Percentiles rank a stretch among this genome's conserved stretches.
Evolutionary conservation across 495 filamentous ascomycete genomes (phyloP).

Genomic region (Daldinia loculata): DNA sequence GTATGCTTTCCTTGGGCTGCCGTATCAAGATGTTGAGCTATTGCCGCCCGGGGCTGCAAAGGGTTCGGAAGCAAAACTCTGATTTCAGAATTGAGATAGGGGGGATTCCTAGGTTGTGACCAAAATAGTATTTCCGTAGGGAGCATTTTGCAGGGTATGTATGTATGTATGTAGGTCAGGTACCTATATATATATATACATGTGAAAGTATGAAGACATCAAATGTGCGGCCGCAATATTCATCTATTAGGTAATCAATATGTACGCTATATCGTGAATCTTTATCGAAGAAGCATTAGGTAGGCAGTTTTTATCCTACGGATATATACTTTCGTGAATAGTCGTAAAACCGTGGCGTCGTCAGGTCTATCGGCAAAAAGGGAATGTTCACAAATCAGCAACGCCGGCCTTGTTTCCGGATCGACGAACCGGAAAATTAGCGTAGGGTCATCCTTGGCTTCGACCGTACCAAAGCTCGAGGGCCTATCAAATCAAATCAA

Average conservation of each 20-base stretch:
- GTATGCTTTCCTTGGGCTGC: constrained; percentile 53
- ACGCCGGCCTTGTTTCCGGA: background rate
- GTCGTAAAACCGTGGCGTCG: constrained; percentile 36
- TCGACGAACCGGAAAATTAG: constrained; percentile 1
- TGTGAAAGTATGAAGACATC: background rate
- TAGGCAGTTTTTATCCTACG: constrained; percentile 7
- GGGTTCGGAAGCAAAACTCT: constrained; percentile 31
- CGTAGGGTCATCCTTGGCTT: background rate
- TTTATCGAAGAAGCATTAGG: constrained; percentile 19
- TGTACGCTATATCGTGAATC: constrained; percentile 25
- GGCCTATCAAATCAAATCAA: constrained; percentile 11
- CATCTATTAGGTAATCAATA: constrained; percentile 18
- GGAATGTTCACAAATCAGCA: constrained; percentile 18
- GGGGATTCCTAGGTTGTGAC: background rate
- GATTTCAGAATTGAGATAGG: background rate
- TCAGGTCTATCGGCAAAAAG: constrained; percentile 23
- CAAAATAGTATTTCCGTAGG: background rate
- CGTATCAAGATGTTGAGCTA: constrained; percentile 48
- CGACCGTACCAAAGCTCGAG: background rate
- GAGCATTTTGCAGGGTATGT: too few species aligned
- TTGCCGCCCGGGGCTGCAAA: constrained; percentile 36
- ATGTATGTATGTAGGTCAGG: too few species aligned
- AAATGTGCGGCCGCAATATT: background rate
- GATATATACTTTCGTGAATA: constrained; percentile 28
- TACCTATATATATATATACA: background rate